These are phyloP conservation scores for Scheffersomyces coipomensis DNA, from an alignment of 805 yeast genomes.

Conservation along the genomic window DNA sequence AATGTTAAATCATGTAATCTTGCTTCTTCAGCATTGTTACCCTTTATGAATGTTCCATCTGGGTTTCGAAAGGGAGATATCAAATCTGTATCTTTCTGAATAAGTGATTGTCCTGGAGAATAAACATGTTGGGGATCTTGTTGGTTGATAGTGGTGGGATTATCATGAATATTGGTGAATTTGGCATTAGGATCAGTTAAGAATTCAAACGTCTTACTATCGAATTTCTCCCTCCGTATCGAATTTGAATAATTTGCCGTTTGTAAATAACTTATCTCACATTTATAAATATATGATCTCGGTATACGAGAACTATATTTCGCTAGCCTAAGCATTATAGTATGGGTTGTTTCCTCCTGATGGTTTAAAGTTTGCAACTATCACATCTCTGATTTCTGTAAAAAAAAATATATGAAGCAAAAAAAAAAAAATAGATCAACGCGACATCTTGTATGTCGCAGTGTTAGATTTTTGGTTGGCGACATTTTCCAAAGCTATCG, in stretches of 20 bases:
- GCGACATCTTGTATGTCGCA: too few relatives aligned
- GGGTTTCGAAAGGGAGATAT: slow-evolving; percentile 34
- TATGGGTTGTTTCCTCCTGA: too few relatives aligned
- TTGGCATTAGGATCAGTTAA: background rate
- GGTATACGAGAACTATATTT: too few relatives aligned
- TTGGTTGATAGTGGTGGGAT: too few relatives aligned
- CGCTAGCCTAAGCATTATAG: too few relatives aligned
- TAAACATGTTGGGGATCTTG: background rate
- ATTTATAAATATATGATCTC: too few relatives aligned
- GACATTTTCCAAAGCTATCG: background rate
- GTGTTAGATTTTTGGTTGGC: background rate
- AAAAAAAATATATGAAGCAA: too few relatives aligned
- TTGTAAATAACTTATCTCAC: too few relatives aligned
- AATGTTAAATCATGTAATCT: slow-evolving; percentile 60
- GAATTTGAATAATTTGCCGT: background rate
- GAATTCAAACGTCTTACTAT: background rate
- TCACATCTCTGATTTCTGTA: too few relatives aligned
- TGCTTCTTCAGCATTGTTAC: slow-evolving; percentile 47
- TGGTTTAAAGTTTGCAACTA: too few relatives aligned
- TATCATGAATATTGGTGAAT: background rate
- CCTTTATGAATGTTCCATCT: slow-evolving; percentile 43
- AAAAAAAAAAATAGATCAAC: too few relatives aligned
- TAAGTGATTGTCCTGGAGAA: background rate
- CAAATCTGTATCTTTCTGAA: background rate
- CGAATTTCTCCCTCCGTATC: background rate